Percentiles rank a stretch among this genome's conserved stretches.
Evolutionary conservation across 805 yeast genomes (phyloP).

Genomic region (Brettanomyces sp.): DNA sequence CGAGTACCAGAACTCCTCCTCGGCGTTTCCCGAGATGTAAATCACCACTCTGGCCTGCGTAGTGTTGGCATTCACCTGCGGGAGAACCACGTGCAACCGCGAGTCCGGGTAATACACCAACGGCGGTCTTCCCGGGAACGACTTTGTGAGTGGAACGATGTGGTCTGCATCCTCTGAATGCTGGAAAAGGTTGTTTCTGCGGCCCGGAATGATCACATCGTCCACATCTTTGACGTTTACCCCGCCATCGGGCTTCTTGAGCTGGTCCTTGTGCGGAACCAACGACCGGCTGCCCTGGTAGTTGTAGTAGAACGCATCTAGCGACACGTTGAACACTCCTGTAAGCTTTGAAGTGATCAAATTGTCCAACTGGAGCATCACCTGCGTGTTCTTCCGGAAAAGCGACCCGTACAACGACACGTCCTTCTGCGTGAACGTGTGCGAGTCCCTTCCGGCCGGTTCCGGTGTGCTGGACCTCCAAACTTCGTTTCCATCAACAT

Average conservation of each 20-base stretch:
- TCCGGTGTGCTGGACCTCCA: slow-evolving; percentile 87
- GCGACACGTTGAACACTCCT: slow-evolving; percentile 49
- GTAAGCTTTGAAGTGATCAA: slow-evolving; percentile 41
- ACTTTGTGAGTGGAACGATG: slow-evolving; percentile 29
- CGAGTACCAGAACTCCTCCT: slow-evolving; percentile 79
- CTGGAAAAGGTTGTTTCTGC: slow-evolving; percentile 18
- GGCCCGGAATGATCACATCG: slow-evolving; percentile 15
- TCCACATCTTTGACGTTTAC: slow-evolving; percentile 5
- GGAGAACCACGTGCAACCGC: slow-evolving; percentile 29
- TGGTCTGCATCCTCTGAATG: slow-evolving; percentile 29
- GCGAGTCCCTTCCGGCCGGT: slow-evolving; percentile 46
- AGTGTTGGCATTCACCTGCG: slow-evolving; percentile 42
- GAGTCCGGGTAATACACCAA: slow-evolving; percentile 36
- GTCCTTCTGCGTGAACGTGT: slow-evolving; percentile 51
- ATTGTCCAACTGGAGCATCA: slow-evolving; percentile 60
- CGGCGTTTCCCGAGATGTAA: slow-evolving; percentile 65
- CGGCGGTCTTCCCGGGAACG: slow-evolving; percentile 28
- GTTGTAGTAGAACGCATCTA: slow-evolving; percentile 43
- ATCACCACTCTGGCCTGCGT: slow-evolving; percentile 51
- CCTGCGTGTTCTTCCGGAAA: slow-evolving; percentile 33
- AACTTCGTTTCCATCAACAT: slow-evolving; percentile 51
- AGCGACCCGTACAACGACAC: slow-evolving; percentile 45
- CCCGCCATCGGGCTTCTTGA: not conserved
- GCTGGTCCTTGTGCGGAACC: slow-evolving; percentile 5
- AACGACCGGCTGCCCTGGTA: slow-evolving; percentile 8